Percentiles rank a stretch among this genome's conserved stretches.
Conservation (phyloP, 768 basidiomycete species). For the Serendipita sp. region DNA sequence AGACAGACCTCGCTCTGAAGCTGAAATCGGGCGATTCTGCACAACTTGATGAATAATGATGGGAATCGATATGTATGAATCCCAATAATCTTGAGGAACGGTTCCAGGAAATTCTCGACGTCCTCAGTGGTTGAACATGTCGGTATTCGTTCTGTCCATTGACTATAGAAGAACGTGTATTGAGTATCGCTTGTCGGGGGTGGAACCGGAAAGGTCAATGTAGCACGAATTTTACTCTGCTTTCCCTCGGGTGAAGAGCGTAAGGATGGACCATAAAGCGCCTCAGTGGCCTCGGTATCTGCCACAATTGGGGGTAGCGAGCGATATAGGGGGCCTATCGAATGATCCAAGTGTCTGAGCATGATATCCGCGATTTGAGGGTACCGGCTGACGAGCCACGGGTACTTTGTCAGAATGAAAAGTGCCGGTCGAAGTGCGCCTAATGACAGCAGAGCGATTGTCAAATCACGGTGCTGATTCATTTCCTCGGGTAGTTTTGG, state of each 20-base stretch:
- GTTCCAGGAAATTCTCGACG: constrained; percentile 56
- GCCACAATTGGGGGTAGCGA: constrained; percentile 4
- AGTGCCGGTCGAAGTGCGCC: constrained; percentile 69
- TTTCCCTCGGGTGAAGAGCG: neutral
- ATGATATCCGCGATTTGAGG: constrained; percentile 77
- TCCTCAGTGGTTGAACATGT: constrained; percentile 48
- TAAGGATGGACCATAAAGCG: neutral
- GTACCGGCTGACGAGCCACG: constrained; percentile 68
- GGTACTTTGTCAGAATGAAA: constrained; percentile 63
- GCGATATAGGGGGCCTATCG: constrained; percentile 50
- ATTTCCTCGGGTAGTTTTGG: constrained; percentile 27
- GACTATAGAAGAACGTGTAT: constrained; percentile 82
- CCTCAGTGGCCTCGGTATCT: neutral
- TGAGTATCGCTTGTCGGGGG: constrained; percentile 65
- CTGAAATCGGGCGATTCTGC: constrained; percentile 58
- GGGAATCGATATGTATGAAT: constrained; percentile 68
- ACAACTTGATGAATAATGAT: constrained; percentile 58
- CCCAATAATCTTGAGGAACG: constrained; percentile 63
- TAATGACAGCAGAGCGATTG: constrained; percentile 66
- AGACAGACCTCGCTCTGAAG: constrained; percentile 18
- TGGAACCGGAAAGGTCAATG: constrained; percentile 63
- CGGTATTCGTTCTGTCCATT: constrained; percentile 61
- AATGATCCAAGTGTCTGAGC: constrained; percentile 53
- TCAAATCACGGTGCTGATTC: constrained; percentile 69
- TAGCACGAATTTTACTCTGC: constrained; percentile 24